Evolutionary conservation across 1,139 yeast genomes (phyloP).

Genomic region (Yamadazyma pseudoaaseri): DNA sequence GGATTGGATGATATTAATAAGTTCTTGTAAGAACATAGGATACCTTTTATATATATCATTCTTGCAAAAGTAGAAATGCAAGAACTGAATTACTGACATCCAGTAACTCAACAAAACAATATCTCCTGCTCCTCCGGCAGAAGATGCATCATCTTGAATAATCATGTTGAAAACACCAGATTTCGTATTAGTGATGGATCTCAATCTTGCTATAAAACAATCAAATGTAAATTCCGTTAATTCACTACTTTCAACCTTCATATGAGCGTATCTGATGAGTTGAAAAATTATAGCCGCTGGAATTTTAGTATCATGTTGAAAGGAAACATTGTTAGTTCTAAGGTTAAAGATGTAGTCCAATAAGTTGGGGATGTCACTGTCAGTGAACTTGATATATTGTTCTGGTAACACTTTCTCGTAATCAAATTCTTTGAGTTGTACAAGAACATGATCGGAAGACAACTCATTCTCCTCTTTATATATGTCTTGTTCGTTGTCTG

Average conservation of each 20-base stretch:
- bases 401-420: conserved; percentile 46
- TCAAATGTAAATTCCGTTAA: conserved; percentile 59
- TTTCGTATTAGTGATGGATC: conserved; percentile 58
- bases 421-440: conserved; percentile 40
- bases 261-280: conserved; percentile 61
- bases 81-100: conserved; percentile 65
- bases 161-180: conserved; percentile 58
- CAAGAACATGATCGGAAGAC: conserved; percentile 28
- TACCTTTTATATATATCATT: conserved; percentile 53
- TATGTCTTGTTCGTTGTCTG: conserved; percentile 23
- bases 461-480: conserved; percentile 31
- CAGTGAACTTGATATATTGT: conserved; percentile 58
- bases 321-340: conserved; percentile 24
- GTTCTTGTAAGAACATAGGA: conserved; percentile 60
- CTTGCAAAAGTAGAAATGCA: conserved; percentile 62
- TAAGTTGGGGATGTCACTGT: conserved; percentile 62
- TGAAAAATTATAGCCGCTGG: conserved; percentile 73
- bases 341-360: conserved; percentile 55
- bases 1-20: conserved; percentile 58
- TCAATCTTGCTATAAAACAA: conserved; percentile 58
- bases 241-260: conserved; percentile 50
- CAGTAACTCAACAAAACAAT: conserved; percentile 71
- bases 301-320: conserved; percentile 54
- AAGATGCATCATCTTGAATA: conserved; percentile 22
- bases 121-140: conserved; percentile 51